Evolutionary conservation across 1,284 basidiomycete species (phyloP).

Genomic region (Leccinum angustisporum): DNA sequence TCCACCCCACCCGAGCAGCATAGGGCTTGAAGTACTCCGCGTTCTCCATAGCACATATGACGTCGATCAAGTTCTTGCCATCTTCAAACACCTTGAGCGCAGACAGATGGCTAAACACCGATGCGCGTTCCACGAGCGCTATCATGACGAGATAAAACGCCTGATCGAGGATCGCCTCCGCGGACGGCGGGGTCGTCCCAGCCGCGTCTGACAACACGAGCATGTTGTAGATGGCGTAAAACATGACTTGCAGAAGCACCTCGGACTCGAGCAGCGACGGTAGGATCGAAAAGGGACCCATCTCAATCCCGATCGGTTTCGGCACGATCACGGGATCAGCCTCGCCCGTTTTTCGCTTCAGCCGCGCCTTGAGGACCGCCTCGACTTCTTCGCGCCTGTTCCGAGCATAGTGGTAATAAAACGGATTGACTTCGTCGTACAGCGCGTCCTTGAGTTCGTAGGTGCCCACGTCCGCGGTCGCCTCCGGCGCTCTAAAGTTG

Average conservation of each 20-base stretch:
- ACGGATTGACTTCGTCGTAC: conserved; percentile 90
- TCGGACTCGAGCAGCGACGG: conserved; percentile 63
- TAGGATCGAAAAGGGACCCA: conserved; percentile 68
- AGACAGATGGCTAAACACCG: conserved; percentile 59
- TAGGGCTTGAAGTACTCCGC: conserved; percentile 73
- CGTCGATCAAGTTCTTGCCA: conserved; percentile 63
- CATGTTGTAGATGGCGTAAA: conserved; percentile 73
- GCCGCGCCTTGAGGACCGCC: conserved; percentile 65
- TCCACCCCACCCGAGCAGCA: conserved; percentile 71
- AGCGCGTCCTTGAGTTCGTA: conserved; percentile 87
- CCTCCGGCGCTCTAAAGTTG: conserved; percentile 81
- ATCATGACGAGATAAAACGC: conserved; percentile 85
- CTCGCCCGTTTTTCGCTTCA: conserved; percentile 65
- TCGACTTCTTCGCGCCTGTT: conserved; percentile 97
- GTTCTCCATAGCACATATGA: conserved; percentile 75
- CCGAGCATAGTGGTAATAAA: conserved; percentile 94
- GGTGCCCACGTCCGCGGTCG: conserved; percentile 75
- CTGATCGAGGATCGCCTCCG: conserved; percentile 89
- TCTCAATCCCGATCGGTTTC: conserved; percentile 59
- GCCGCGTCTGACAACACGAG: conserved; percentile 58
- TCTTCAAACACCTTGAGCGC: conserved; percentile 56
- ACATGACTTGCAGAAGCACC: conserved; percentile 73
- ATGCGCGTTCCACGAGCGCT: conserved; percentile 68
- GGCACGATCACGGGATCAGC: conserved; percentile 77
- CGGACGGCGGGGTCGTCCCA: conserved; percentile 63